phyloP scores from a whole-genome alignment of 352 stramenopile genomes.

The Pythium sukuiense region DNA sequence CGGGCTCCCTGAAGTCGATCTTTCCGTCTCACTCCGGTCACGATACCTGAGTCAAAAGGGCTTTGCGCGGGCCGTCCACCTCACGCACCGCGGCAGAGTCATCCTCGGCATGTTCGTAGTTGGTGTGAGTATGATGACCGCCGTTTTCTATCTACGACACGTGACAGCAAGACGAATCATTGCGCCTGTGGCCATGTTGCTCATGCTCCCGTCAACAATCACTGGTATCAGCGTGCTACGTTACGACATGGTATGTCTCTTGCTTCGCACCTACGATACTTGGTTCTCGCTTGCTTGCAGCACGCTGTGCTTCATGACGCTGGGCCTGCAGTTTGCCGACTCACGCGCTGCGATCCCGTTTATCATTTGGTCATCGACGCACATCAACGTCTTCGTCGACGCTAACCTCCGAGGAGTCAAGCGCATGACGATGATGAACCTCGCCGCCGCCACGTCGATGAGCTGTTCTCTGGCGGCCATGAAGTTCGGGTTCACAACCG shows the following conservation, averaged over 20 bases:
- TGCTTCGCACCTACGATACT: slow-evolving; percentile 10
- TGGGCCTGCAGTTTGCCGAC: slow-evolving; percentile 5
- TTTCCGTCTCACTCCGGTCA: neutral
- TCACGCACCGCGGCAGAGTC: neutral
- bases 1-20: neutral
- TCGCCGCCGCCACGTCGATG: neutral
- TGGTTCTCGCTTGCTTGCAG: slow-evolving; percentile 14
- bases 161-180: neutral
- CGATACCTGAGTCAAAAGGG: neutral
- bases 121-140: neutral
- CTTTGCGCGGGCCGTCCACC: neutral
- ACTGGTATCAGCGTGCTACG: slow-evolving; percentile 10
- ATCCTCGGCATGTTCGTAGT: neutral
- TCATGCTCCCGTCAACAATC: neutral
- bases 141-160: neutral
- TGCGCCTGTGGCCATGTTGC: neutral
- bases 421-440: slow-evolving; percentile 1
- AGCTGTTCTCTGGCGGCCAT: neutral
- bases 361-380: neutral
- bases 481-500: neutral
- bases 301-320: neutral
- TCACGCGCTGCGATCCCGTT: neutral
- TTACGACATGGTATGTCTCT: slow-evolving; percentile 14
- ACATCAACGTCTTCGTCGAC: neutral
- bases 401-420: neutral